Percentiles rank a stretch among this genome's conserved stretches.
Evolutionary conservation across 1,284 basidiomycete genomes (phyloP).

Genomic region (Cystobasidium slooffiae): DNA sequence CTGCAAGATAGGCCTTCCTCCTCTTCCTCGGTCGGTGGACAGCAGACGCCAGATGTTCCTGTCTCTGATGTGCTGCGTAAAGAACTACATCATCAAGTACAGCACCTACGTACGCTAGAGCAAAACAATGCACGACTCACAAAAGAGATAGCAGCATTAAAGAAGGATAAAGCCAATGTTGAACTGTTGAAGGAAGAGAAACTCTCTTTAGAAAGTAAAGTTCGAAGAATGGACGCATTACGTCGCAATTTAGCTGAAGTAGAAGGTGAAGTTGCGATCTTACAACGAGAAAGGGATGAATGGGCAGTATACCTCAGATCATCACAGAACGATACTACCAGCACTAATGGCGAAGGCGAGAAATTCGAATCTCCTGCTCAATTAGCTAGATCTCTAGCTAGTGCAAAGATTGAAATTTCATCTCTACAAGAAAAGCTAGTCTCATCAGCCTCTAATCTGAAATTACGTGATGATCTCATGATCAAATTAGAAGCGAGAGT

Average conservation of each 20-base stretch:
- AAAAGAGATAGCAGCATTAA: slow-evolving; percentile 64
- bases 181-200: slow-evolving; percentile 77
- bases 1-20: slow-evolving; percentile 38
- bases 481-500: slow-evolving; percentile 50
- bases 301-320: slow-evolving; percentile 47
- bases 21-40: slow-evolving; percentile 43
- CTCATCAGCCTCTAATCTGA: slow-evolving; percentile 46
- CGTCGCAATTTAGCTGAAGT: slow-evolving; percentile 65
- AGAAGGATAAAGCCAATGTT: slow-evolving; percentile 65
- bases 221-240: slow-evolving; percentile 64
- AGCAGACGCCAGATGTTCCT: slow-evolving; percentile 35
- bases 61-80: slow-evolving; percentile 2
- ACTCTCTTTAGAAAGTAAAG: slow-evolving; percentile 66
- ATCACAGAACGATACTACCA: slow-evolving; percentile 10
- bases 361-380: slow-evolving; percentile 45
- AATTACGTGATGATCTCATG: slow-evolving; percentile 51
- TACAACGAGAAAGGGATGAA: slow-evolving; percentile 63
- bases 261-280: slow-evolving; percentile 67
- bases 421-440: slow-evolving; percentile 48
- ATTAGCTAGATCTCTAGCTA: slow-evolving; percentile 50
- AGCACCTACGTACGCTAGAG: slow-evolving; percentile 68
- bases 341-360: background rate
- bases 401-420: slow-evolving; percentile 49
- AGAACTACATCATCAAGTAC: slow-evolving; percentile 49
- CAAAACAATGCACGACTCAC: slow-evolving; percentile 66